Percentiles rank a stretch among this genome's conserved stretches.
phyloP scores from a whole-genome alignment of 2,329 filamentous ascomycete species.

The Zymoseptoria ardabiliae region DNA sequence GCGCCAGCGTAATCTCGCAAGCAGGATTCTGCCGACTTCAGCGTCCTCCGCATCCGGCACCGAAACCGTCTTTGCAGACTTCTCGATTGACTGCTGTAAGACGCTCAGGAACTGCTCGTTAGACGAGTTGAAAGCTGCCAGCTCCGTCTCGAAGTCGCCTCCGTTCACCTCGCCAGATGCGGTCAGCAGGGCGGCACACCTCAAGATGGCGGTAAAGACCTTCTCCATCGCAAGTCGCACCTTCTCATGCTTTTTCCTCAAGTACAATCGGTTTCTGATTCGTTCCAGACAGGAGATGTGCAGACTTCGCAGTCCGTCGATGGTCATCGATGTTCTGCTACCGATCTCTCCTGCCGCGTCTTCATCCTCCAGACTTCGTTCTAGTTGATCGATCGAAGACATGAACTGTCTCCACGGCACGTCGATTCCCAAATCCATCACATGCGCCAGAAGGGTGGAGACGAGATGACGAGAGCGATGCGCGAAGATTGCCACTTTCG shows the following conservation, averaged over 20 bases:
- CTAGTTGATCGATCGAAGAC: slow-evolving; percentile 55
- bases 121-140: slow-evolving; percentile 4
- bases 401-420: slow-evolving; percentile 68
- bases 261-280: slow-evolving; percentile 26
- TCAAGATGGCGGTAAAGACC: slow-evolving; percentile 21
- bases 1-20: slow-evolving; percentile 18
- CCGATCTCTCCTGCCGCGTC: slow-evolving; percentile 31
- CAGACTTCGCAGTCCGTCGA: slow-evolving; percentile 20
- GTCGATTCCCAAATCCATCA: slow-evolving; percentile 70
- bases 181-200: slow-evolving; percentile 7
- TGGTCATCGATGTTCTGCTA: slow-evolving; percentile 10
- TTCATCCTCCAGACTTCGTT: slow-evolving; percentile 46
- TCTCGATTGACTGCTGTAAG: slow-evolving; percentile 12
- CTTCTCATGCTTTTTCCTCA: slow-evolving; percentile 25
- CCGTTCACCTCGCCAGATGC: not conserved
- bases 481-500: slow-evolving; percentile 46
- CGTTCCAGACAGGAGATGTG: slow-evolving; percentile 25
- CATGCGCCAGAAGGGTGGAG: slow-evolving; percentile 63
- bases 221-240: slow-evolving; percentile 20
- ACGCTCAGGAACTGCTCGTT: slow-evolving; percentile 4
- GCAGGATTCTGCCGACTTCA: slow-evolving; percentile 14
- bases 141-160: not conserved
- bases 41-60: slow-evolving; percentile 8
- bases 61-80: slow-evolving; percentile 8
- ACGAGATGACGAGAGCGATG: slow-evolving; percentile 77